phyloP scores from a whole-genome alignment of 257 asterid genomes.

The Scutellaria galericulata region DNA sequence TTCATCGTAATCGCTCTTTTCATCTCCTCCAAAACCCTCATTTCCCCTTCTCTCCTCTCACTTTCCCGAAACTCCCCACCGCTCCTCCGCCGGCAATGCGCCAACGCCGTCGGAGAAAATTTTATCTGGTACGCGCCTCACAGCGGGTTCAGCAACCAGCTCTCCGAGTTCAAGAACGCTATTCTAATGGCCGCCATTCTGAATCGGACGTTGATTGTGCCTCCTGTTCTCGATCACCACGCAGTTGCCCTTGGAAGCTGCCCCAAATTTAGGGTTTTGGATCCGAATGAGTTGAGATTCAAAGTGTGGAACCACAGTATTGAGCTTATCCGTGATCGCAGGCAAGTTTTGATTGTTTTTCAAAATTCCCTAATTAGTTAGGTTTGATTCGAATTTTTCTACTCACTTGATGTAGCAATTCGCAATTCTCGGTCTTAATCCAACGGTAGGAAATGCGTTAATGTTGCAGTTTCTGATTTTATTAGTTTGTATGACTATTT shows the following conservation, averaged over 20 bases:
- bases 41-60: conserved; percentile 46
- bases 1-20: conserved; percentile 48
- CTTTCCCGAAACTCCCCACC: conserved; percentile 42
- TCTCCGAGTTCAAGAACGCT: conserved; percentile 85
- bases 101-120: conserved; percentile 41
- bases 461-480: conserved; percentile 10
- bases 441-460: neutral
- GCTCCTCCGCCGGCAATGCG: conserved; percentile 32
- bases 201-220: conserved; percentile 82
- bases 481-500: conserved; percentile 5
- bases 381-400: conserved; percentile 12
- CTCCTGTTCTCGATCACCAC: conserved; percentile 89
- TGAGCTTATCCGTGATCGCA: conserved; percentile 62
- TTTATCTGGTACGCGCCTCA: conserved; percentile 94
- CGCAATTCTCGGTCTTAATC: neutral
- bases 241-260: conserved; percentile 94
- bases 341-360: conserved; percentile 44
- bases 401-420: conserved; percentile 1
- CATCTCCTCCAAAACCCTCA: conserved; percentile 47
- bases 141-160: conserved; percentile 97
- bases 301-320: conserved; percentile 80
- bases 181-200: conserved; percentile 72
- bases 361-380: neutral
- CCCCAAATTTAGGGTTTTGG: conserved; percentile 90
- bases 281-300: conserved; percentile 70